Evolutionary conservation across 306 rosid genomes (phyloP).

Genomic region (Malus domestica): DNA sequence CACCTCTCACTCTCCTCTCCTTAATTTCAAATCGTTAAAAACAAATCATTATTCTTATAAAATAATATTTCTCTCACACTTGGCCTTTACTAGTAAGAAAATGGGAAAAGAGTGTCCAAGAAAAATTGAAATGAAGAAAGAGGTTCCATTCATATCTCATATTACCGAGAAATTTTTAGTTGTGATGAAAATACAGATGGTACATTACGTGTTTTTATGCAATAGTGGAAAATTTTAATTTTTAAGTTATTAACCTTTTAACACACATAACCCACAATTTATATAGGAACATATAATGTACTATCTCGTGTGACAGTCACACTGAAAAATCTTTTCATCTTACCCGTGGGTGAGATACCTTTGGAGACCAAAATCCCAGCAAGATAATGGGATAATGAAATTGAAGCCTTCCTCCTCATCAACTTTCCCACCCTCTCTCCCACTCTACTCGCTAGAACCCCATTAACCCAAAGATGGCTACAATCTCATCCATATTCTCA

Average conservation of each 20-base stretch:
- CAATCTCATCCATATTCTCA: constrained; percentile 43
- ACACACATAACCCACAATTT: too few relatives aligned
- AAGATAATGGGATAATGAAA: constrained; percentile 1
- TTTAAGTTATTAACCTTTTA: too few relatives aligned
- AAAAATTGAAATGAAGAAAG: neutral
- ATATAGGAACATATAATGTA: too few relatives aligned
- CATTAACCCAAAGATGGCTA: constrained; percentile 37
- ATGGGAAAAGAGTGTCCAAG: neutral
- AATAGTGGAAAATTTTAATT: too few relatives aligned
- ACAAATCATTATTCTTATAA: too few relatives aligned
- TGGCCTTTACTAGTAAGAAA: too few relatives aligned
- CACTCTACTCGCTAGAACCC: neutral
- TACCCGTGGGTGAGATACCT: neutral
- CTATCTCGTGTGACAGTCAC: too few relatives aligned
- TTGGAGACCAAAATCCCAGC: neutral
- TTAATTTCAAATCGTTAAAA: too few relatives aligned
- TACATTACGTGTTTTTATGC: too few relatives aligned
- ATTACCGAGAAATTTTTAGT: neutral
- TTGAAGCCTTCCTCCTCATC: neutral
- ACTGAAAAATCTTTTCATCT: neutral
- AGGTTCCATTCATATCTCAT: neutral
- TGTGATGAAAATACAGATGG: too few relatives aligned
- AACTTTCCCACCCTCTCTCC: neutral
- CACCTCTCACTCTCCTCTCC: too few relatives aligned
- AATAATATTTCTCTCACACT: too few relatives aligned